These are phyloP conservation scores for Hypoxylon sp. DNA, from an alignment of 2,329 filamentous ascomycete genomes.

Conservation along the genomic window DNA sequence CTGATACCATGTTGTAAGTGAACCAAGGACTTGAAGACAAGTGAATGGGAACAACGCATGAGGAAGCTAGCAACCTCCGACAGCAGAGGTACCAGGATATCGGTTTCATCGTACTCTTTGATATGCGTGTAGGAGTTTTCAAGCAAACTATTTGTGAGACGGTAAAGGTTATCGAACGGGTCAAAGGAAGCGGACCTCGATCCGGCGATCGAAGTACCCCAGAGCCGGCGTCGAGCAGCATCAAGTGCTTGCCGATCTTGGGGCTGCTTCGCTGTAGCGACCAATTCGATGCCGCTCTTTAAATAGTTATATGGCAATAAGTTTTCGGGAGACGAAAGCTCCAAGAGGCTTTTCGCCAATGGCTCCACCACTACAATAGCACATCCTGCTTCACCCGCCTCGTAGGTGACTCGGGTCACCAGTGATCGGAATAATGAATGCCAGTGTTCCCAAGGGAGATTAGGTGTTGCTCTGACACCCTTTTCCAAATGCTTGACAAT, in stretches of 20 bases:
- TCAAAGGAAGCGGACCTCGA: slow-evolving; percentile 63
- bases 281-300: slow-evolving; percentile 57
- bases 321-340: slow-evolving; percentile 48
- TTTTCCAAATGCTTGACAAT: slow-evolving; percentile 75
- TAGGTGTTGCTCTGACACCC: slow-evolving; percentile 65
- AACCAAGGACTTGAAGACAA: slow-evolving; percentile 67
- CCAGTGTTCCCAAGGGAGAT: slow-evolving; percentile 63
- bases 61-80: slow-evolving; percentile 67
- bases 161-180: slow-evolving; percentile 76
- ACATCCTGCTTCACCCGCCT: slow-evolving; percentile 76
- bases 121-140: slow-evolving; percentile 65
- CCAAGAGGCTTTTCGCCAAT: slow-evolving; percentile 68
- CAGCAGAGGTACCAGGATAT: slow-evolving; percentile 62
- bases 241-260: slow-evolving; percentile 74
- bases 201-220: slow-evolving; percentile 65
- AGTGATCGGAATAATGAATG: slow-evolving; percentile 68
- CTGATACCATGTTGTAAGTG: slow-evolving; percentile 72
- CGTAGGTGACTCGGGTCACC: slow-evolving; percentile 66
- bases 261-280: slow-evolving; percentile 65
- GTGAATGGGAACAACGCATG: slow-evolving; percentile 60
- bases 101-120: slow-evolving; percentile 54
- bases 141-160: slow-evolving; percentile 67
- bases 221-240: slow-evolving; percentile 73
- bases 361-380: slow-evolving; percentile 78
- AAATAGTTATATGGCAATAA: slow-evolving; percentile 49